Evolutionary conservation across 2,329 filamentous ascomycete species (phyloP), one percentile per base, ranked within the genome.

Genomic region (Fusarium virguliforme): DNA sequence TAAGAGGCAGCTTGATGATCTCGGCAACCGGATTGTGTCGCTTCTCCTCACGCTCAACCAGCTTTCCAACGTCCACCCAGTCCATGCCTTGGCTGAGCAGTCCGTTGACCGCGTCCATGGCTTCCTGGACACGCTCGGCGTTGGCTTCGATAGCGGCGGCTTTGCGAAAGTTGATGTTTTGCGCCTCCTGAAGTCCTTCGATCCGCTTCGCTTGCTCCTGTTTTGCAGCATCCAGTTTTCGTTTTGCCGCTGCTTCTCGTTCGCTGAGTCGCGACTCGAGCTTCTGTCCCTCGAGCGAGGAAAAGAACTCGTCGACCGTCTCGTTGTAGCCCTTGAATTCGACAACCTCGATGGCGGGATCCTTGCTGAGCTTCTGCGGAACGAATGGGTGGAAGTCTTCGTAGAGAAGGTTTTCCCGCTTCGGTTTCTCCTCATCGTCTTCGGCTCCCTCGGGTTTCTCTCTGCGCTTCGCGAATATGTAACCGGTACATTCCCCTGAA

Each of bases 241-340:
- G 90, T 81, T 91, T 93, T 4, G 96, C 96, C 4, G 88, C 86
- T 22, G 92, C 90, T 80, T 99, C 94, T 54, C 92, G 89, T 79
- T 98, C 95, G 4, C 89, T 90, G 5, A 98, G 83, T 59, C 90
- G 88, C 1, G 94, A 97, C 79, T 97, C 92, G 1, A 98, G 86
- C 78, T 94, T 97, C 79, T 98, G 95, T 0, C 95, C 94, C 81
- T 99, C 96, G 28, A 98, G 89, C 0, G 95, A 98, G 0, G 96
- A 98, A 80, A 97, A 98, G 83, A 98, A 99, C 73, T 97, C 94
- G 78, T 99, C 96, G 0, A 97, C 94, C 0, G 94, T 96, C 77
- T 92, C 92, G 80, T 98, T 98, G 84, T 97, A 98, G 9, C 91
- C 92, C 7, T 94, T 88, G 72, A 95, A 94, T 60, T 93, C 89